Percentiles rank a stretch among this genome's conserved stretches.
Evolutionary conservation across 2,329 filamentous ascomycete genomes (phyloP).

Genomic region (Zymoseptoria crescenta): DNA sequence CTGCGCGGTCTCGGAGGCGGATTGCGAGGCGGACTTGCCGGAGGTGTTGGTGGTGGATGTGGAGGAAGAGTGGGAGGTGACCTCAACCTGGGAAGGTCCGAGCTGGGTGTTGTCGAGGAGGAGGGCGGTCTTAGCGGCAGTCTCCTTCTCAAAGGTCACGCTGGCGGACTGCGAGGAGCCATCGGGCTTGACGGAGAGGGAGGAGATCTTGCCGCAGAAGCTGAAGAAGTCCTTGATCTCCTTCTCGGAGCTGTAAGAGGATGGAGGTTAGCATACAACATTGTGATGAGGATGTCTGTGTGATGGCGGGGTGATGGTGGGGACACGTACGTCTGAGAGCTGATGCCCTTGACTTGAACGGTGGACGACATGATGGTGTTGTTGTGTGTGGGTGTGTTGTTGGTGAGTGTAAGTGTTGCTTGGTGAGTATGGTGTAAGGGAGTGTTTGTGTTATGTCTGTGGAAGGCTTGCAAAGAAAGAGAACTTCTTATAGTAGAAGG

Average conservation of each 20-base stretch:
- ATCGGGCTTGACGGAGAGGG: conserved; percentile 64
- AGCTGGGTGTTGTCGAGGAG: conserved; percentile 96
- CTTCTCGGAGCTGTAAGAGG: conserved; percentile 67
- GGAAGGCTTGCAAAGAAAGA: not conserved
- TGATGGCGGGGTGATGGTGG: not conserved
- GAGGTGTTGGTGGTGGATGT: conserved; percentile 28
- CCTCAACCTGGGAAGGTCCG: conserved; percentile 66
- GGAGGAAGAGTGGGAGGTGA: conserved; percentile 33
- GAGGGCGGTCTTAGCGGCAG: conserved; percentile 91
- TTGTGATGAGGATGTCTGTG: not conserved
- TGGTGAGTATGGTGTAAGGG: not conserved
- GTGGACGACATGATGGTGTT: conserved; percentile 48
- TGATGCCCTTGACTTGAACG: conserved; percentile 86
- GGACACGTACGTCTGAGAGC: conserved; percentile 31
- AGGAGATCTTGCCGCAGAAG: conserved; percentile 86
- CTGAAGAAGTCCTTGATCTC: conserved; percentile 96
- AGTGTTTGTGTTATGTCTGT: not conserved
- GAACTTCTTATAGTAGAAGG: not conserved
- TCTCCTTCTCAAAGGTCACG: conserved; percentile 96
- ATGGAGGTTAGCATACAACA: not conserved
- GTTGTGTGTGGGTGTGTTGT: not conserved
- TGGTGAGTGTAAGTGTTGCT: not conserved
- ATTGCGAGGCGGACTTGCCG: not conserved
- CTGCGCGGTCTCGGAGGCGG: conserved; percentile 43
- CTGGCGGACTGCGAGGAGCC: conserved; percentile 71